Evolutionary conservation across 148 eudicot genomes (phyloP), one percentile per base, ranked within the genome.

Genomic region (Mesembryanthemum crystallinum): DNA sequence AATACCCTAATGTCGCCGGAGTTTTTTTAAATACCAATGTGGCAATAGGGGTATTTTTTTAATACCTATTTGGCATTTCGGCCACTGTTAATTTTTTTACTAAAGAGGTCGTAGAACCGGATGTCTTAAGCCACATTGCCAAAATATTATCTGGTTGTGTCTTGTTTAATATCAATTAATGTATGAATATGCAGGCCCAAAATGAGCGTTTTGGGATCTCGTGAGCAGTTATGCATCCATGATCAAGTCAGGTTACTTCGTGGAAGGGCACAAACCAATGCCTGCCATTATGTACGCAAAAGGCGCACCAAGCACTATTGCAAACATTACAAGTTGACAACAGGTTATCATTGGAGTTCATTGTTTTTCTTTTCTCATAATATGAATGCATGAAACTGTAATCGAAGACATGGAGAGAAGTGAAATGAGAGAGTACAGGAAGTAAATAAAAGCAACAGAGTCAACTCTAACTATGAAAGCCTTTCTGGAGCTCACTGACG

Each of bases 151-250:
- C 7, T 64, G 43, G 12, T 17, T 4, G 20, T 60, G 57, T 21
- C 43, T 73, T 54, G 62, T 37, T 69, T 37, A 23, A 72, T 80
- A 3, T 23, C 9, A 33, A 69, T 57, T 7, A 45, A 13, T 65
- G 15, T 45, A 33, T 58, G 60, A 52, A 37, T 63, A 51, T 82
- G 86, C 90, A 95, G 99, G 88, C 99, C 97, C 69, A 95, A 89
- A 84, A 95, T 95, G 99, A 88, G 85, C 55, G 87, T 90, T n/a
- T 77, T 95, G 81, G 99, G 99, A 80, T 95, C 99, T 75, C 94
- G 99, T 27, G 99, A 95, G 83, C 99, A 95, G 66, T 78, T 92
- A 72, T 95, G 99, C 90, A 95, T 95, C 77, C 97, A 95, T 67
- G 92, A 92, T 17, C 85, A 85, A 72, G 97, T 95, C 73, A 86